Base-by-base conservation (phyloP, 2,329 filamentous ascomycete species). In the Pseudogymnoascus sp. region DNA sequence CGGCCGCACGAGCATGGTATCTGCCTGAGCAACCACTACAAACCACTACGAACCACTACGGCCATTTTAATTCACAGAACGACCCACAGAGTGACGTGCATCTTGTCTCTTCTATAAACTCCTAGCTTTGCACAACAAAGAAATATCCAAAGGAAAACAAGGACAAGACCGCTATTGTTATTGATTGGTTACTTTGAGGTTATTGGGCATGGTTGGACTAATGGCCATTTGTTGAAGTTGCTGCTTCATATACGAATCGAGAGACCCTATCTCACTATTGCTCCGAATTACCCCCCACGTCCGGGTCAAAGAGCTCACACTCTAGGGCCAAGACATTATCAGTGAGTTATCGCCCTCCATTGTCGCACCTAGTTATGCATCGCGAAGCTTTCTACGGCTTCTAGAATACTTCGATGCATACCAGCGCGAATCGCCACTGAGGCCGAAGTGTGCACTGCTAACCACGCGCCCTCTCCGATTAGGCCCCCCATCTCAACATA, bases 1-100 rank as follows among this genome's bases (percentile, higher is more conserved):
- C 50, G 50, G 50, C 50, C 50, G 50, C 50, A 56, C 50, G 50
- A 56, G 50, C 50, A 56, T 56, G 50, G 50, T 56, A 56, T 56
- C 50, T 33, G 28, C 50, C 50, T 56, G 50, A 56, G 50, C 50
- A 56, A 56, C 50, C 50, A 56, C 47, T 56, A 56, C 47, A n/a
- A 28, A 31, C 28, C 28, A 31, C 28, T 31, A 31, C 28, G 28
- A 56, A 56, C 47, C 47, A 56, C 50, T 56, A 56, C 50, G n/a
- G 25, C 47, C 47, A 56, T 56, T 56, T 56, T 56, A 56, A 56
- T 56, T 56, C 47, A 53, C 47, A 10, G 31, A 2, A 53, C 50
- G 50, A 56, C 50, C 50, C 50, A 56, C 50, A 33, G 50, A 56
- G 50, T 56, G 50, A 56, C 50, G 50, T 56, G 50, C 28, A 56